Evolutionary conservation across 225 moss, liverwort and hornwort genomes (phyloP).

Genomic region (Straminergon stramineum): DNA sequence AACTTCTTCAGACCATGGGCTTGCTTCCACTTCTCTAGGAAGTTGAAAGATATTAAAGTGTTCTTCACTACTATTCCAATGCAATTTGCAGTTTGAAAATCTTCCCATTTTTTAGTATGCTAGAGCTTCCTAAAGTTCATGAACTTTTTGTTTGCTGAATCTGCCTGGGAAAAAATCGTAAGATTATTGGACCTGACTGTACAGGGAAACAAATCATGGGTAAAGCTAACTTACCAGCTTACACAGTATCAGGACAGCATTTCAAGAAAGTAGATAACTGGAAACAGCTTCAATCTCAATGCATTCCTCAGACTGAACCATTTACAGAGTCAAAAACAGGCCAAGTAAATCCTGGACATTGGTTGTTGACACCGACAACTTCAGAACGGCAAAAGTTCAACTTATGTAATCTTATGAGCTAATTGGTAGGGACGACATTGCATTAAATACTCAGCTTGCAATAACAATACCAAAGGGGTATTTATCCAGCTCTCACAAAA

Average conservation of each 20-base stretch:
- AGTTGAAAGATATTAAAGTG: too few relatives aligned
- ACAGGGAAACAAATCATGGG: neutral
- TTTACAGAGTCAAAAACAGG: neutral
- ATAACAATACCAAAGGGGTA: neutral
- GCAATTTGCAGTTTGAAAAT: too few relatives aligned
- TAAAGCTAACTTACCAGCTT: neutral
- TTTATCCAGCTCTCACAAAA: slow-evolving; percentile 10
- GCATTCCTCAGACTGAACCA: neutral
- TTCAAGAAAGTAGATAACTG: neutral
- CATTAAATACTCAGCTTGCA: neutral
- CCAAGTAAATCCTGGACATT: neutral
- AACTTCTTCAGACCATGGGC: too few relatives aligned
- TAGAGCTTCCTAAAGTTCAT: too few relatives aligned
- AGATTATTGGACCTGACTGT: too few relatives aligned
- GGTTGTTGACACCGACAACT: neutral
- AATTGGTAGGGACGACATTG: neutral
- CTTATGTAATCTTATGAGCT: neutral
- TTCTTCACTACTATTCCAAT: too few relatives aligned
- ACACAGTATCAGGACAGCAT: neutral
- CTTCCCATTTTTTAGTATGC: too few relatives aligned
- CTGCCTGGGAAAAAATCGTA: too few relatives aligned
- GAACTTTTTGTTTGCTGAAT: too few relatives aligned
- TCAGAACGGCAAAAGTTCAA: neutral
- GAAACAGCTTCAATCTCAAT: neutral
- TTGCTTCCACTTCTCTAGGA: too few relatives aligned